Evolutionary conservation across 2,329 filamentous ascomycete genomes (phyloP).

Genomic region (Aspergillus calidoustus): DNA sequence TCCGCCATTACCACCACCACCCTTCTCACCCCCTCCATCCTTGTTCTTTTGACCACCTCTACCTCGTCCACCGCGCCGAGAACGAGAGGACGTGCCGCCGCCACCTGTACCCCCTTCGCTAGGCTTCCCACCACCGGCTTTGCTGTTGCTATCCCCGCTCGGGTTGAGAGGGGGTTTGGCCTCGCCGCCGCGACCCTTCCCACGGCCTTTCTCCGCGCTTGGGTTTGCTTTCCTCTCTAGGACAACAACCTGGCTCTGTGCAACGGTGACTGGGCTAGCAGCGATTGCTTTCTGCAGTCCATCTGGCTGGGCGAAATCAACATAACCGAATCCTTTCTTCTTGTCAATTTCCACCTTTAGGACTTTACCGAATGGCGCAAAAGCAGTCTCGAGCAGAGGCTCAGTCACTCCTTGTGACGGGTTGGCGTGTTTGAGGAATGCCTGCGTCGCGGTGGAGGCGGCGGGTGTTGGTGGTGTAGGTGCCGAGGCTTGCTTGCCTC

Average conservation of each 20-base stretch:
- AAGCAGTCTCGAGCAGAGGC: conserved; percentile 72
- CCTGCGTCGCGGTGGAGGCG: conserved; percentile 47
- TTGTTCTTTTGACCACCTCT: conserved; percentile 11
- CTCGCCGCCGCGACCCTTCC: conserved; percentile 36
- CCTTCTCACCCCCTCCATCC: conserved; percentile 19
- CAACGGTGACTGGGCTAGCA: conserved; percentile 80
- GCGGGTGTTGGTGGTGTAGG: conserved; percentile 22
- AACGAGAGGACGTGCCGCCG: conserved; percentile 23
- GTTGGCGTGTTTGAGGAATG: conserved; percentile 82
- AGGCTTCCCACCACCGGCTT: conserved; percentile 16
- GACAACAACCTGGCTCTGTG: conserved; percentile 84
- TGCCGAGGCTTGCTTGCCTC: conserved; percentile 31
- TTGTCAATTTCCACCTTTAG: conserved; percentile 89
- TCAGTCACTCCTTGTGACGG: conserved; percentile 92
- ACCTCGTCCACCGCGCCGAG: conserved; percentile 26
- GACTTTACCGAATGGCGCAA: conserved; percentile 75
- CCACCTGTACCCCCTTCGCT: conserved; percentile 24
- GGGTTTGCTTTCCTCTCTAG: conserved; percentile 62
- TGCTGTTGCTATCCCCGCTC: conserved; percentile 14
- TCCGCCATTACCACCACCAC: conserved; percentile 12
- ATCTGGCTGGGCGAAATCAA: conserved; percentile 79
- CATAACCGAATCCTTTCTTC: conserved; percentile 91
- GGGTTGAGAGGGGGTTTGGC: conserved; percentile 16
- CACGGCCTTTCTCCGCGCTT: conserved; percentile 37
- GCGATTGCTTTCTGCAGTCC: conserved; percentile 77